Base-by-base conservation (phyloP, 192 early-diverging fungal species). In the Chytriomyces sp. region DNA sequence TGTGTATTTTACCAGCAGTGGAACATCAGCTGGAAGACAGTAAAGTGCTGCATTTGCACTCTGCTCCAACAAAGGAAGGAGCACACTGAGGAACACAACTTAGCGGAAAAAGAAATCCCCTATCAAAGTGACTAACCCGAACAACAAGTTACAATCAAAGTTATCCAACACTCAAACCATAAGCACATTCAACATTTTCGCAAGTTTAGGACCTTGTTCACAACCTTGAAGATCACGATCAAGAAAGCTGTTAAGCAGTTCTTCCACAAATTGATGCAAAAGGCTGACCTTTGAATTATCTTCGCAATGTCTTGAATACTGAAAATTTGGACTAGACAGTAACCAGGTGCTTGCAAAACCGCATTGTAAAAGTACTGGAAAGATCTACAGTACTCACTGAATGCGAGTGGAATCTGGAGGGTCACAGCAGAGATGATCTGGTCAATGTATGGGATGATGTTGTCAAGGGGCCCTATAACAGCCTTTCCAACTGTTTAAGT, bases 101-200 rank as follows among this genome's bases (percentile, higher is more conserved):
- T 58, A 38, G 8, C 32, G 30, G 7, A 53, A n/a, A 53, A 38
- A n/a, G 41, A 36, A 55, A 2, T 22, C 14, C 2, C 58, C 8
- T 28, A 41, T 32, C 34, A 28, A 28, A 64, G 5, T 19, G 8
- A 57, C 66, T 56, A 63, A 88, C 89, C 87, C 87, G 80, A 82
- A 94, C 30, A 79, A 86, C 39, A 78, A 78, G 52, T 94, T 98
- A 26, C 91, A 82, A 54, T 94, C 88, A 30, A 89, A 87, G 53
- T 94, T 93, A 39, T 99, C 97, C 58, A 99, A 73, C 0, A 98
- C 92, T 49, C 91, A 89, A 19, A 96, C 90, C 85, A 98, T 91
- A 38, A 96, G 80, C 31, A 92, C 83, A 81, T 99, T 99, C 72
- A 95, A 61, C 4, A 89, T 89, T 73, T 86, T 89, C 8, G 83